Base-by-base conservation (phyloP, 768 basidiomycete species). In the Mycena metata region DNA sequence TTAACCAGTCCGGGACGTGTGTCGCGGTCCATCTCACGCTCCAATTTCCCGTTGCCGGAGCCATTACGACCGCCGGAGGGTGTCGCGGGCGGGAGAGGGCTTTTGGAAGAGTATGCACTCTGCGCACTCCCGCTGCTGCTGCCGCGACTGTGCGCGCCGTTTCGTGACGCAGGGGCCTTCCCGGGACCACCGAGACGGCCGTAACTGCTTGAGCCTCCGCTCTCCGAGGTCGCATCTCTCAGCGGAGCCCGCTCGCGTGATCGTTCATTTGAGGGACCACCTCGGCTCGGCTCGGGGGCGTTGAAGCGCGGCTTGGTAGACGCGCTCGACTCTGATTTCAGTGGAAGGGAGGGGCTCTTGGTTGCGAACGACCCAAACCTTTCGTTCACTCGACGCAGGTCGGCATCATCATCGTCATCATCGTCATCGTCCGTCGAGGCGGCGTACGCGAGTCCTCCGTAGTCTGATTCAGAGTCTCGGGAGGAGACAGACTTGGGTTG, bases 381-480 rank as follows among this genome's bases (percentile, higher is more conserved):
- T 49, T 70, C 70, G 50, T 71, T 67, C 16, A 24, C 58, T 64
- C 61, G 64, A 64, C 65, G 61, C 51, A 60, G 69, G 51, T 47
- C 69, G 62, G 54, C 58, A 9, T 33, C 73, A 30, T 75, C 71
- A 24, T 76, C 76, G 21, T 77, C 78, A 9, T 69, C 59, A 21
- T 69, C 49, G 23, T 81, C 85, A 61, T 83, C 74, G 50, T 85
- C 85, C 9, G 83, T 82, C 19, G 83, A 83, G 60, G 85, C 82
- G 5, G 84, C 86, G 69, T 88, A 88, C 2, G 86, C 86, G 23
- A 88, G 78, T 17, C 85, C 84, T 30, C 76, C 74, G 47, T 82
- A 82, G 64, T 87, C 85, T 4, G 84, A 85, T 19, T 74, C 83
- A 3, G 84, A 83, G 33, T 52, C 64, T 12, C 59, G 47, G 23